A percentile compares a stretch with the other conserved stretches of the same genome.
These are phyloP conservation scores for Coemansia sp. DNA, from an alignment of 192 early-diverging fungal species.

Conservation along the genomic window DNA sequence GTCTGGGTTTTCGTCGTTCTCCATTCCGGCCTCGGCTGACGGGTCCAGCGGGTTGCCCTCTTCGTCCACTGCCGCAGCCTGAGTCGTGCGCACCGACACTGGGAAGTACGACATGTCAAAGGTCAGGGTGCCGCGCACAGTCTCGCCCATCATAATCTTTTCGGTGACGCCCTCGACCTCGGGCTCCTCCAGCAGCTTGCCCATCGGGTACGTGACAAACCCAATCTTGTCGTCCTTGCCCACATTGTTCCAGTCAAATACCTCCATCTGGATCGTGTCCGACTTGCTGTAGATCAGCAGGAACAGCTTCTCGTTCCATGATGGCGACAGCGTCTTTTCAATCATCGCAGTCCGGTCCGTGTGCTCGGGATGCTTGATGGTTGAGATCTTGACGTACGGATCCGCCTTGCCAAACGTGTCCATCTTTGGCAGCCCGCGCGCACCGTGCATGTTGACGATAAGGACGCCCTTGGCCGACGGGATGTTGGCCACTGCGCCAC, in stretches of 20 bases:
- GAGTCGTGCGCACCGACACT: slow-evolving; percentile 34
- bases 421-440: slow-evolving; percentile 73
- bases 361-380: slow-evolving; percentile 62
- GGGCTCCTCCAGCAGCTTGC: slow-evolving; percentile 46
- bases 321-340: slow-evolving; percentile 72
- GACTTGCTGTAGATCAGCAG: slow-evolving; percentile 71
- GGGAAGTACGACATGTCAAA: slow-evolving; percentile 46
- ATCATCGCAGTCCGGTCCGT: slow-evolving; percentile 59
- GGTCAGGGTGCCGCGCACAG: slow-evolving; percentile 35
- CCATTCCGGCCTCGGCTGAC: slow-evolving; percentile 31
- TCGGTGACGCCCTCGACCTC: slow-evolving; percentile 41
- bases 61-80: slow-evolving; percentile 30
- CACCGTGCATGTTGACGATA: slow-evolving; percentile 70
- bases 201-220: slow-evolving; percentile 44
- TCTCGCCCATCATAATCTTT: slow-evolving; percentile 47
- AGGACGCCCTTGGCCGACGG: slow-evolving; percentile 84
- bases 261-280: slow-evolving; percentile 69
- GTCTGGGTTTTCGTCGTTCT: slow-evolving; percentile 24
- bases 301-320: slow-evolving; percentile 77
- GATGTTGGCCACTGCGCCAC: slow-evolving; percentile 56
- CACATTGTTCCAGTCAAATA: slow-evolving; percentile 77
- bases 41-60: slow-evolving; percentile 40
- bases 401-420: slow-evolving; percentile 87
- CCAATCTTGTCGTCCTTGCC: slow-evolving; percentile 61
- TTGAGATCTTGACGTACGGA: slow-evolving; percentile 71